These are phyloP conservation scores for Podospora pseudopauciseta DNA, from an alignment of 495 filamentous ascomycete genomes.

Conservation along the genomic window DNA sequence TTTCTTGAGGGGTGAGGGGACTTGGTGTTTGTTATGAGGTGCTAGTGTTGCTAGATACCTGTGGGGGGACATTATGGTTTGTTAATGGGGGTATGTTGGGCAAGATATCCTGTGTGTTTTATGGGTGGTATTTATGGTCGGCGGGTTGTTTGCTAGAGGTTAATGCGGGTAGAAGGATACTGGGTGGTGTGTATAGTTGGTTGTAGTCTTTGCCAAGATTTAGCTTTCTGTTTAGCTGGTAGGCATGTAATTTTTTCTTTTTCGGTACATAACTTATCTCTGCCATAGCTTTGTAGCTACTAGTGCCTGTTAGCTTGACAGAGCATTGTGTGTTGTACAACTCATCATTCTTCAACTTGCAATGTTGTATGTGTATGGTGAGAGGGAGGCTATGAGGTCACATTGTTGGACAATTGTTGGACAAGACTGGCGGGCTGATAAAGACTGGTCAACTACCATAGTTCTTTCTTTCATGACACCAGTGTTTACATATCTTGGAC, in stretches of 20 bases:
- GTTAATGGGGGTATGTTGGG: background rate
- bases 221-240: background rate
- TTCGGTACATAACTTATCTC: too few relatives aligned
- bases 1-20: constrained; percentile 23
- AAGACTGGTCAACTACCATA: too few relatives aligned
- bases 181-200: background rate
- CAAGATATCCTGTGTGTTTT: background rate
- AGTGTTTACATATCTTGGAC: too few relatives aligned
- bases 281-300: too few relatives aligned
- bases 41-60: background rate
- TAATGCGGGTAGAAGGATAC: background rate
- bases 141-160: background rate
- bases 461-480: too few relatives aligned
- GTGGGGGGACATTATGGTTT: background rate
- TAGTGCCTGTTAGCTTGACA: too few relatives aligned
- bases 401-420: too few relatives aligned
- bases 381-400: too few relatives aligned
- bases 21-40: background rate
- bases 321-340: too few relatives aligned
- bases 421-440: too few relatives aligned
- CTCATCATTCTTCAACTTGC: too few relatives aligned
- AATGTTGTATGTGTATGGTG: too few relatives aligned
- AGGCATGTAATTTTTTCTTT: background rate
- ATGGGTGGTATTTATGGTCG: background rate
- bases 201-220: background rate